These are phyloP conservation scores for Trypanosoma rangeli DNA, from an alignment of 208 protist species.

Conservation along the genomic window DNA sequence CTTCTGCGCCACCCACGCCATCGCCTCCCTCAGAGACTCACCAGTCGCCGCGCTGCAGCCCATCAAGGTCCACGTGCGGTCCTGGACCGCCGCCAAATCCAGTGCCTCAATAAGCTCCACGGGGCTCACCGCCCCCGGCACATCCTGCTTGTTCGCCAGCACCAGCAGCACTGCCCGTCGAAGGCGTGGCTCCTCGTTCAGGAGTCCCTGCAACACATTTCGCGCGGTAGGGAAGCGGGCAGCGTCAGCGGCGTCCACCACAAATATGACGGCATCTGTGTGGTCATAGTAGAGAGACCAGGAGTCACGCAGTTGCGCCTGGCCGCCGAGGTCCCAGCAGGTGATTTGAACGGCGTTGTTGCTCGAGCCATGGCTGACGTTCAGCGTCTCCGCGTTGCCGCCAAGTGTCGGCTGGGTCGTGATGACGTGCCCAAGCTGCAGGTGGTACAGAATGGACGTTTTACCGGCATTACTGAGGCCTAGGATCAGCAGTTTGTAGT, in stretches of 20 bases:
- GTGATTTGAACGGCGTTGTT: slow-evolving; percentile 88
- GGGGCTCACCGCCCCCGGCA: slow-evolving; percentile 74
- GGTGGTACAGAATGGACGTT: slow-evolving; percentile 98
- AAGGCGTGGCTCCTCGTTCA: slow-evolving; percentile 85
- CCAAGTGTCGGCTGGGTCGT: slow-evolving; percentile 98
- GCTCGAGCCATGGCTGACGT: slow-evolving; percentile 95
- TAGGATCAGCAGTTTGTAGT: slow-evolving; percentile 93
- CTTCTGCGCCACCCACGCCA: slow-evolving; percentile 92
- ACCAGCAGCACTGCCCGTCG: slow-evolving; percentile 88
- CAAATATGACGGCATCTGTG: slow-evolving; percentile 93
- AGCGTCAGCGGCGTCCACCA: slow-evolving; percentile 90
- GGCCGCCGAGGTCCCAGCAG: slow-evolving; percentile 97
- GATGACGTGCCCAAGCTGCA: slow-evolving; percentile 97
- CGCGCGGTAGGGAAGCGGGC: slow-evolving; percentile 69
- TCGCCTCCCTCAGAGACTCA: slow-evolving; percentile 87
- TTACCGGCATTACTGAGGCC: slow-evolving; percentile 97
- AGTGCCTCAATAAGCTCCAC: slow-evolving; percentile 86
- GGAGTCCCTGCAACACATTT: slow-evolving; percentile 83
- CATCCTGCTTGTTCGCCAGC: slow-evolving; percentile 97
- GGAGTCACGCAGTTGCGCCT: slow-evolving; percentile 88
- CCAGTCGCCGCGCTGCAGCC: slow-evolving; percentile 92
- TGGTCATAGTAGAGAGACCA: slow-evolving; percentile 98
- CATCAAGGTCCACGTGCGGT: slow-evolving; percentile 94
- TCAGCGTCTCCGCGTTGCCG: slow-evolving; percentile 95
- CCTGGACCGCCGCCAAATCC: slow-evolving; percentile 83